Conservation (phyloP, 1,139 yeast species). For the Scheffersomyces illinoinensis region DNA sequence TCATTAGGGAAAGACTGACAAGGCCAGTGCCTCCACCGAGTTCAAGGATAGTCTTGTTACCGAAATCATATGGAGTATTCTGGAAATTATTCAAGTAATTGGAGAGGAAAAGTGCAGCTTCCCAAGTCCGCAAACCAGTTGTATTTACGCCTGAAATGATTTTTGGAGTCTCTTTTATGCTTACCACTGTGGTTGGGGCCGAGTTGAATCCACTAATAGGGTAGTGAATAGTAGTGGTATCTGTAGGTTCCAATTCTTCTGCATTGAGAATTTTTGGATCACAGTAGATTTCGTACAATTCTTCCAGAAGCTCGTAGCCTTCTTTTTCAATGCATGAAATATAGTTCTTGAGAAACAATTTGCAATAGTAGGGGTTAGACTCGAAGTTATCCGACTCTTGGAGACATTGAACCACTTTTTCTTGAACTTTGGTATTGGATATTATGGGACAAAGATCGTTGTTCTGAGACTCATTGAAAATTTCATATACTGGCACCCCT, state of each 20-base stretch:
- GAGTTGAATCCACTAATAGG: constrained; percentile 25
- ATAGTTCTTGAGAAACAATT: constrained; percentile 42
- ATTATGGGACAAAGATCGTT: background rate
- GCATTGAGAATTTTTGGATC: constrained; percentile 38
- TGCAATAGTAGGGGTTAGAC: constrained; percentile 52
- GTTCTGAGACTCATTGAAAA: background rate
- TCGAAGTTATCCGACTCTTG: constrained; percentile 14
- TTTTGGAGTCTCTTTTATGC: constrained; percentile 61
- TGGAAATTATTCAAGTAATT: constrained; percentile 36
- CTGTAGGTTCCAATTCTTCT: constrained; percentile 42
- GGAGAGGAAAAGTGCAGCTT: constrained; percentile 75
- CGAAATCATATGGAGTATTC: constrained; percentile 7
- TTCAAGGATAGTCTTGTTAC: constrained; percentile 51
- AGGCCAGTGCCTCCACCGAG: constrained; percentile 92
- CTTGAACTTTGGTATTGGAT: constrained; percentile 11
- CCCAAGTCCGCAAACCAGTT: constrained; percentile 94
- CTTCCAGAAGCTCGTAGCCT: constrained; percentile 37
- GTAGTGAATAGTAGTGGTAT: constrained; percentile 51
- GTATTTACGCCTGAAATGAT: constrained; percentile 73
- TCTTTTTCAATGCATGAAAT: constrained; percentile 35
- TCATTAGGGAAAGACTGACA: constrained; percentile 61
- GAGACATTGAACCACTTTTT: constrained; percentile 16
- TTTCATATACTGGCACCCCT: background rate
- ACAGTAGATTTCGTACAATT: constrained; percentile 52
- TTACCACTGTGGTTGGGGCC: constrained; percentile 23